Conservation (phyloP, 2,329 filamentous ascomycete genomes). For the Huntiella savannae region DNA sequence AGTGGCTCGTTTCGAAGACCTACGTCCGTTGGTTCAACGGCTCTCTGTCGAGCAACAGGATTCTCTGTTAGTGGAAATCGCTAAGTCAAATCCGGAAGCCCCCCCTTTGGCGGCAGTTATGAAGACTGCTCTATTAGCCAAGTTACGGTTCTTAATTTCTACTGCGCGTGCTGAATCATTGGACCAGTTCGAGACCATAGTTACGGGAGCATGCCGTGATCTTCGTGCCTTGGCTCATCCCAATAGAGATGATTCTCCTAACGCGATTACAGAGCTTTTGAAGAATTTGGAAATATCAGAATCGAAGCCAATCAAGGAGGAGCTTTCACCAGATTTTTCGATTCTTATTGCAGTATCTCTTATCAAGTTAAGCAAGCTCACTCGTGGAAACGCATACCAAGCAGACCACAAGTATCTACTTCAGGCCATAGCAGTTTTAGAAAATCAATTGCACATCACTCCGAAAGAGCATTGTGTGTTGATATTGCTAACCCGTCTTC, state of each 20-base stretch:
- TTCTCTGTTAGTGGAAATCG: constrained; percentile 16
- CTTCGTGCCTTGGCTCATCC: constrained; percentile 7
- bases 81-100: constrained; percentile 21
- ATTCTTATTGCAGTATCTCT: constrained; percentile 10
- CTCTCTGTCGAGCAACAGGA: constrained; percentile 5
- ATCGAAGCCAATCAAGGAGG: constrained; percentile 5
- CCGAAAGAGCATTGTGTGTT: constrained; percentile 28
- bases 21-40: constrained; percentile 8
- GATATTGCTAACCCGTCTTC: constrained; percentile 32
- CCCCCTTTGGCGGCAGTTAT: constrained; percentile 14
- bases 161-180: constrained; percentile 26
- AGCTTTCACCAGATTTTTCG: constrained; percentile 11
- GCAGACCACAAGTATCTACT: constrained; percentile 19
- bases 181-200: constrained; percentile 22
- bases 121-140: constrained; percentile 1
- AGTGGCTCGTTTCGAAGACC: constrained; percentile 10
- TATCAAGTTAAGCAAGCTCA: constrained; percentile 6
- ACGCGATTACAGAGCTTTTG: constrained; percentile 6
- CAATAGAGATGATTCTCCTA: constrained; percentile 10
- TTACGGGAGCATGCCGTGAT: constrained; percentile 14
- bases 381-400: background rate
- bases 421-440: constrained; percentile 30
- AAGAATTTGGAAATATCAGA: constrained; percentile 6
- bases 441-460: constrained; percentile 26
- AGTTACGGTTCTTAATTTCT: constrained; percentile 22